Base-by-base conservation (phyloP, 345 rosid genomes). In the Populus simonii region DNA sequence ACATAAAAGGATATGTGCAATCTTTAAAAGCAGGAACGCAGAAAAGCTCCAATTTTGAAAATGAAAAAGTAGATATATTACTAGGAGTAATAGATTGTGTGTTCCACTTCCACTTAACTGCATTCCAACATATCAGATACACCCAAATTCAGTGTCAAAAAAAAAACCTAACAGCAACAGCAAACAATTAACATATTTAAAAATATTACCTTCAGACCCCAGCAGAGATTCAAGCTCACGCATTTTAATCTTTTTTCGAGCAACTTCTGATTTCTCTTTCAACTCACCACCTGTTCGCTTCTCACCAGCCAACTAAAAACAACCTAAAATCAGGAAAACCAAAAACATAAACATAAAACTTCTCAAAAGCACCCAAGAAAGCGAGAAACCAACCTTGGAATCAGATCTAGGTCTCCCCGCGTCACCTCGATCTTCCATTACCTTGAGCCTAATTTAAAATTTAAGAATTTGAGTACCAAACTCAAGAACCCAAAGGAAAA, bases 161-260 rank as follows among this genome's bases (percentile, higher is more conserved):
- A n/a, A 38, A 5, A 9, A 8, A 63, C 25, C 27, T 12, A 66
- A 17, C 62, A 43, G 10, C 16, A 45, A 35, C 20, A 62, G 61
- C 9, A 39, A 66, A 16, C 45, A 16, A 68, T 11, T 5, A 51
- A 51, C 33, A 31, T 31, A 31, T 31, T 31, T 16, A 25, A 72
- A 81, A 8, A 8, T 49, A 71, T 68, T 80, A 87, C 90, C 88
- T 72, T 84, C 75, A 76, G 83, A 75, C 41, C 71, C 65, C 38
- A 68, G 35, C 39, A 72, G 78, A 8, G 79, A 77, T 51, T 78
- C 74, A 75, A 83, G 82, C 75, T 84, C 78, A 73, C 81, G 76
- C 83, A 73, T 76, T 80, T 85, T 85, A 68, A 70, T 72, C 68
- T 75, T 82, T 80, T 81, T 59, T 31, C 39, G 79, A 17, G 76